Conservation (phyloP, 768 basidiomycete species). For the Lactarius hatsudake region DNA sequence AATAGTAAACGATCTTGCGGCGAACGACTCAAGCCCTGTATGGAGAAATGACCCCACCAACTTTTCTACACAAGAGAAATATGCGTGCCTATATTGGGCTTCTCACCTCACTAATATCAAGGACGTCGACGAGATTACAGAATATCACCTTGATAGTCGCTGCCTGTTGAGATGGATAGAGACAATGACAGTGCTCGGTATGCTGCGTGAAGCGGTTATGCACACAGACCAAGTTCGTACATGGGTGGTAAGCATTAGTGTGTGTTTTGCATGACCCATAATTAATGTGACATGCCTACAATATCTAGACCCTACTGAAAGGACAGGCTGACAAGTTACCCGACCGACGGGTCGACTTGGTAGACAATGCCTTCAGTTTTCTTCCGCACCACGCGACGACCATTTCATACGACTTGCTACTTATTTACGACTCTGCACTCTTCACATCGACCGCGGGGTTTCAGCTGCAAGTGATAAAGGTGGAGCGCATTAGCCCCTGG, state of each 20-base stretch:
- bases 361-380: not conserved
- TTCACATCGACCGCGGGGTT: not conserved
- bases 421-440: not conserved
- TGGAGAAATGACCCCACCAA: not conserved
- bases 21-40: too few relatives aligned
- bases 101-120: not conserved
- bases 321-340: not conserved
- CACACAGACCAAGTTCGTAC: not conserved
- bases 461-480: too few relatives aligned
- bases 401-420: not conserved
- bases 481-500: too few relatives aligned
- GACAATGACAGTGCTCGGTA: not conserved
- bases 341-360: not conserved
- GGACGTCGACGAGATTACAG: not conserved
- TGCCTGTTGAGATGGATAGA: not conserved
- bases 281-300: not conserved
- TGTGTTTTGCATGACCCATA: not conserved
- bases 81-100: not conserved
- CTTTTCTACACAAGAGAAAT: not conserved
- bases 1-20: not conserved
- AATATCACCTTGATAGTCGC: not conserved
- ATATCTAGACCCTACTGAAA: not conserved
- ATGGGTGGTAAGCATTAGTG: not conserved
- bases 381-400: not conserved
- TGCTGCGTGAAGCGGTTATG: not conserved